These are phyloP conservation scores for Penicillium sp. DNA, from an alignment of 2,329 filamentous ascomycete genomes.

Conservation along the genomic window DNA sequence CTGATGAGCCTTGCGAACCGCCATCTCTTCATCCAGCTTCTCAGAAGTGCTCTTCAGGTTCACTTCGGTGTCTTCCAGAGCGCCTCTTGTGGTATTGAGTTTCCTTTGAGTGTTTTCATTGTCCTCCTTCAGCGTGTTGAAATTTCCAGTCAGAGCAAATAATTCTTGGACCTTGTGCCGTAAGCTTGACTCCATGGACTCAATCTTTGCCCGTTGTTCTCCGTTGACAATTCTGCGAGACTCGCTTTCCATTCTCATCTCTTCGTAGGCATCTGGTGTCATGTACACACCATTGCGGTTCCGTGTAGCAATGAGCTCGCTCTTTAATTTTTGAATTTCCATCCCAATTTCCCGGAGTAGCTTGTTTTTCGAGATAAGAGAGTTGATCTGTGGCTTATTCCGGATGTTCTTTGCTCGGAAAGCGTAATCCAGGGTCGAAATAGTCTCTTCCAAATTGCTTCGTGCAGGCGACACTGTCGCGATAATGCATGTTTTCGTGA, in stretches of 20 bases:
- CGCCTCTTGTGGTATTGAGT: constrained; percentile 75
- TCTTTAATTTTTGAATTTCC: constrained; percentile 93
- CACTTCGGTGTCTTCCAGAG: constrained; percentile 85
- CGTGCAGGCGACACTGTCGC: constrained; percentile 93
- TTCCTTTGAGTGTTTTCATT: constrained; percentile 72
- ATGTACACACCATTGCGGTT: constrained; percentile 95
- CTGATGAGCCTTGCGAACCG: constrained; percentile 79
- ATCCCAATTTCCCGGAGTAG: constrained; percentile 83
- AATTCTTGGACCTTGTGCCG: constrained; percentile 93
- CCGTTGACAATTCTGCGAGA: constrained; percentile 87
- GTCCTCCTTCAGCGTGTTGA: constrained; percentile 86
- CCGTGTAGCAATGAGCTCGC: constrained; percentile 86
- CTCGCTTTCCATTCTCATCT: constrained; percentile 88
- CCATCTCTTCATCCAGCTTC: constrained; percentile 74
- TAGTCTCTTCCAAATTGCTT: constrained; percentile 95
- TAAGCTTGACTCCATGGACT: constrained; percentile 85
- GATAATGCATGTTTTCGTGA: constrained; percentile 98
- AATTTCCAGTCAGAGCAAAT: constrained; percentile 79
- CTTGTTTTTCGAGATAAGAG: constrained; percentile 88
- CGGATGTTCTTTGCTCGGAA: constrained; percentile 98
- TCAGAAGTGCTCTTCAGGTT: constrained; percentile 76
- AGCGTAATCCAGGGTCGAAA: constrained; percentile 95
- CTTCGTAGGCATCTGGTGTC: constrained; percentile 83
- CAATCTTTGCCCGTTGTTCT: constrained; percentile 88
- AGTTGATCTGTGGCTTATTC: constrained; percentile 95